phyloP scores from a whole-genome alignment of 2,329 filamentous ascomycete genomes.

The Fusarium bactridioides region DNA sequence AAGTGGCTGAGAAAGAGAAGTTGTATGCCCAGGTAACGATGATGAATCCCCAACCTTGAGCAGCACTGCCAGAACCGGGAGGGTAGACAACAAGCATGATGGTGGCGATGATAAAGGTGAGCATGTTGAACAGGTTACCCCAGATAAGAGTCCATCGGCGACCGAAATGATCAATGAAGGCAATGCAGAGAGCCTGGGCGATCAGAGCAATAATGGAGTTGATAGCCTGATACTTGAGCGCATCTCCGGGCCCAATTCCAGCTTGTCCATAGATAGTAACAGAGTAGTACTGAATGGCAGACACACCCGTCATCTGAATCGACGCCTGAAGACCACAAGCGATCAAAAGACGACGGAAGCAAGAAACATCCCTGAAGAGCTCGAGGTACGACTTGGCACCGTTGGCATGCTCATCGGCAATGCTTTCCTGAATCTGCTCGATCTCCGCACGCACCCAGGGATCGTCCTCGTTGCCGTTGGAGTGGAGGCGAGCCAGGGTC shows the following conservation, averaged over 20 bases:
- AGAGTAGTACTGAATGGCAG: conserved; percentile 79
- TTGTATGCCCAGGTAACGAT: conserved; percentile 80
- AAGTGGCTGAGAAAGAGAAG: conserved; percentile 76
- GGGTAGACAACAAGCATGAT: conserved; percentile 65
- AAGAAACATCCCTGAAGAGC: conserved; percentile 68
- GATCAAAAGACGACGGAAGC: conserved; percentile 76
- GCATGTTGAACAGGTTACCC: conserved; percentile 75
- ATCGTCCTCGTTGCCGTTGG: conserved; percentile 71
- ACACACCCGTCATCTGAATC: conserved; percentile 79
- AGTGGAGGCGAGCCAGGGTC: conserved; percentile 74
- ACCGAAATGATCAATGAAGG: conserved; percentile 73
- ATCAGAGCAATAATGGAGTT: conserved; percentile 75
- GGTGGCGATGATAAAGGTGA: conserved; percentile 76
- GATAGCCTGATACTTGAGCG: conserved; percentile 79
- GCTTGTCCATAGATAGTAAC: conserved; percentile 73
- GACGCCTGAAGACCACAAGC: conserved; percentile 74
- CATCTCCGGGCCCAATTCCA: conserved; percentile 69
- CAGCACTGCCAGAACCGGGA: conserved; percentile 51
- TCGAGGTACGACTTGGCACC: conserved; percentile 75
- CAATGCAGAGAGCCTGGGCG: conserved; percentile 73
- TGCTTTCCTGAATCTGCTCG: conserved; percentile 71
- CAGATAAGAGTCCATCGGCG: conserved; percentile 75
- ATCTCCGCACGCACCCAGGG: conserved; percentile 77
- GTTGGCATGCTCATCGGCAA: conserved; percentile 72
- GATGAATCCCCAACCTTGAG: conserved; percentile 78